Evolutionary conservation across 192 early-diverging fungal species (phyloP).

Genomic region (Chytriomyces sp.): DNA sequence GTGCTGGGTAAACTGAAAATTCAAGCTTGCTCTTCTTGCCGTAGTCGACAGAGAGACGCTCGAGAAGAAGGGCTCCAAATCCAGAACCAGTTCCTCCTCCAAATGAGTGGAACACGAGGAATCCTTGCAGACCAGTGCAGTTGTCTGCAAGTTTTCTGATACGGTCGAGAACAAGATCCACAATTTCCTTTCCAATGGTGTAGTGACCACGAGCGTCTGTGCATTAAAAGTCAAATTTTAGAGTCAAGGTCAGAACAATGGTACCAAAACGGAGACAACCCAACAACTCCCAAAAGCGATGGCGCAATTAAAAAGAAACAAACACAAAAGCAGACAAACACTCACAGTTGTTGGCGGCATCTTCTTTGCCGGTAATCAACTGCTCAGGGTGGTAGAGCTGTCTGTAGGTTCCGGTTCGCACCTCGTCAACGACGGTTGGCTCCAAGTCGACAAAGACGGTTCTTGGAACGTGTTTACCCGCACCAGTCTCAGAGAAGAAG

Average conservation of each 20-base stretch:
- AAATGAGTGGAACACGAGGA: conserved; percentile 68
- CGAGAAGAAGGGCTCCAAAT: conserved; percentile 66
- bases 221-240: too few relatives aligned
- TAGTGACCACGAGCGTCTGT: conserved; percentile 85
- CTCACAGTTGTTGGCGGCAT: conserved; percentile 91
- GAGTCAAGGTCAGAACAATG: too few relatives aligned
- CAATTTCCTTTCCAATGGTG: conserved; percentile 70
- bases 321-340: too few relatives aligned
- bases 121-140: conserved; percentile 66
- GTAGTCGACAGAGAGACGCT: conserved; percentile 99
- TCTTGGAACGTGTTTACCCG: conserved; percentile 99
- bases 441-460: conserved; percentile 86
- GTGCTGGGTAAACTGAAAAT: conserved; percentile 95
- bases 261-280: too few relatives aligned
- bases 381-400: conserved; percentile 92
- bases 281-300: too few relatives aligned
- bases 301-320: too few relatives aligned
- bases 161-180: conserved; percentile 65
- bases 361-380: conserved; percentile 99
- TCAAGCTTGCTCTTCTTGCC: conserved; percentile 99
- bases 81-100: conserved; percentile 68
- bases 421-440: conserved; percentile 72
- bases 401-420: conserved; percentile 97
- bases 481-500: conserved; percentile 99
- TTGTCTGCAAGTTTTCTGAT: conserved; percentile 63